Conservation (phyloP, 2,329 filamentous ascomycete species). For the Fulvia fulva region DNA sequence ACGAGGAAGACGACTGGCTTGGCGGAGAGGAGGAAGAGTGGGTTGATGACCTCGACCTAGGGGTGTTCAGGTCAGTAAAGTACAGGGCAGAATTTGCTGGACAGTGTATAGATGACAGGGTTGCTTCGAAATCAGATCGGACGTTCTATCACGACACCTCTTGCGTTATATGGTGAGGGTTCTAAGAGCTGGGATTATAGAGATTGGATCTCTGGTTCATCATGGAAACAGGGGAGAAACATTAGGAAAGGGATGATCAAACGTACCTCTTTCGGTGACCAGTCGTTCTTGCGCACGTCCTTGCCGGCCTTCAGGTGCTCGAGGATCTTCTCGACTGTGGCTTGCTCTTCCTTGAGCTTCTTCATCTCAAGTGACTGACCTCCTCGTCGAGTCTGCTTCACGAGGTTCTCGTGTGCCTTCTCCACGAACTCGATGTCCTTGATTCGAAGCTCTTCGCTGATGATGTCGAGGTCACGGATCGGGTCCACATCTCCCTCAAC, state of each 20-base stretch:
- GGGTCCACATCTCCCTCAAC: conserved; percentile 98
- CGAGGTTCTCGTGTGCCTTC: conserved; percentile 85
- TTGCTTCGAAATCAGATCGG: conserved; percentile 38
- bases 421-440: conserved; percentile 99
- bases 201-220: conserved; percentile 98
- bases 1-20: conserved; percentile 97
- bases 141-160: conserved; percentile 85
- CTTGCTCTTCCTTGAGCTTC: conserved; percentile 92
- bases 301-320: conserved; percentile 81
- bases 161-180: conserved; percentile 69
- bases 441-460: conserved; percentile 90
- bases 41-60: conserved; percentile 96
- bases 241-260: conserved; percentile 22
- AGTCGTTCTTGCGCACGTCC: conserved; percentile 86
- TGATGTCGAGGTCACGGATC: conserved; percentile 88
- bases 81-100: background rate
- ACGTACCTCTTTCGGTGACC: conserved; percentile 92
- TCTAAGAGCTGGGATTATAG: conserved; percentile 99
- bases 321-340: conserved; percentile 85
- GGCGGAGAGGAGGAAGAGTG: conserved; percentile 87
- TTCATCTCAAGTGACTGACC: conserved; percentile 97
- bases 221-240: conserved; percentile 57
- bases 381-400: conserved; percentile 92
- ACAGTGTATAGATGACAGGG: background rate
- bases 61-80: conserved; percentile 14